Evolutionary conservation across 2,329 filamentous ascomycete species (phyloP), one percentile per base, ranked within the genome.

Genomic region (Atkinsonella texensis): DNA sequence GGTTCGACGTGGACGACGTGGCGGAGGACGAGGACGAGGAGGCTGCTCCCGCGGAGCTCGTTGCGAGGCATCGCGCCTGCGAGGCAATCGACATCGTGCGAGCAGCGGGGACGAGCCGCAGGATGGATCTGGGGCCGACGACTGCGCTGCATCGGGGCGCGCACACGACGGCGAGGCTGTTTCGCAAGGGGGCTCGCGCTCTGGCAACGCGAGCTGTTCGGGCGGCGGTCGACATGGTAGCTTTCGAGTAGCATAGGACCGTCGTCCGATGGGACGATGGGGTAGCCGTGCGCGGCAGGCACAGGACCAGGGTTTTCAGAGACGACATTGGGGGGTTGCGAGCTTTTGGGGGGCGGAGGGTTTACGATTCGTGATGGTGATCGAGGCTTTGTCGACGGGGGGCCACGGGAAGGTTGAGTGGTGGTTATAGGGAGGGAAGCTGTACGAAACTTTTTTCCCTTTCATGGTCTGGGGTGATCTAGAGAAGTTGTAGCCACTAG

Each of bases 251-350:
- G 54, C 57, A 59, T 54, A 59, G 56, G 50, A 59, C 55, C 53
- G 65, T 50, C 56, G 55, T 48, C n/a, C 48, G 54, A 44, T 55
- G 53, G 48, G 51, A 50, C 45, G 52, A 51, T 48, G 53, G 54
- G 55, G 53, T 51, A 18, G 57, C 53, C 31, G 57, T 50, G 51
- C 56, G 56, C 53, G 59, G 63, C 56, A 61, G 60, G 57, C 63
- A 62, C 59, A 64, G 54, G 55, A 63, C 65, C 45, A 65, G 55
- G 13, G 62, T 58, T 59, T 65, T 67, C 32, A 67, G 52, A 41
- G 63, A 53, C 20, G 63, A 59, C 64, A 66, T 66, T 41, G 38
- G 48, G 44, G 41, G 33, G 11, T 49, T 49, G 23, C 33, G 15
- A 20, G 18, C n/a, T 15, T 11, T 8, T 12, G 47, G 28, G 7